A percentile compares a stretch with the other conserved stretches of the same genome.
These are phyloP conservation scores for Penicillium waksmanii DNA, from an alignment of 495 filamentous ascomycete genomes.

Conservation along the genomic window DNA sequence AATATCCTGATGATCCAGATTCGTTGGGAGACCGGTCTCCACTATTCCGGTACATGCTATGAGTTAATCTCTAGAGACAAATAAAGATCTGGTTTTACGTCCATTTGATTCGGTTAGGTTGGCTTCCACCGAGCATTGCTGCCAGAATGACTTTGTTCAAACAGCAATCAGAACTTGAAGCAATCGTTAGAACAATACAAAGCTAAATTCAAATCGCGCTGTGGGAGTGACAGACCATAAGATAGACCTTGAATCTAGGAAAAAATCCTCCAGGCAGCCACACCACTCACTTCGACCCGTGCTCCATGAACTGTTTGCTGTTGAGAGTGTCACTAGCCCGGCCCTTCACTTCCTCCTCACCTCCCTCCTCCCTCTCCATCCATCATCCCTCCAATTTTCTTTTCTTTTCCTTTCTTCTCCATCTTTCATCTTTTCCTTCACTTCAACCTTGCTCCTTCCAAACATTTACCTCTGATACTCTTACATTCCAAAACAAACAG, in stretches of 20 bases:
- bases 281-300: too few relatives aligned
- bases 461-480: background rate
- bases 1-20: conserved; percentile 57
- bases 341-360: too few relatives aligned
- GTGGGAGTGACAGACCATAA: too few relatives aligned
- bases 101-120: background rate
- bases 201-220: too few relatives aligned
- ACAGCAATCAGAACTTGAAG: too few relatives aligned
- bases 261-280: too few relatives aligned
- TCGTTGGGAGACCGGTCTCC: conserved; percentile 65
- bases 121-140: background rate
- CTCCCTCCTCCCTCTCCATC: too few relatives aligned
- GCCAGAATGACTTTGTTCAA: too few relatives aligned
- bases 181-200: too few relatives aligned
- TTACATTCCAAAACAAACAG: background rate
- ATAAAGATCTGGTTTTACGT: background rate
- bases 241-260: too few relatives aligned
- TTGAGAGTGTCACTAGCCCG: too few relatives aligned
- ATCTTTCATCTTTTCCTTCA: background rate
- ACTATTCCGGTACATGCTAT: conserved; percentile 64
- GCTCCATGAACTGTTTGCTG: too few relatives aligned
- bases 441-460: background rate
- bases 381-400: background rate
- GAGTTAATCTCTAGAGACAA: background rate
- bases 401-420: background rate